phyloP scores from a whole-genome alignment of 148 eudicot species.

The Cornus suecica region DNA sequence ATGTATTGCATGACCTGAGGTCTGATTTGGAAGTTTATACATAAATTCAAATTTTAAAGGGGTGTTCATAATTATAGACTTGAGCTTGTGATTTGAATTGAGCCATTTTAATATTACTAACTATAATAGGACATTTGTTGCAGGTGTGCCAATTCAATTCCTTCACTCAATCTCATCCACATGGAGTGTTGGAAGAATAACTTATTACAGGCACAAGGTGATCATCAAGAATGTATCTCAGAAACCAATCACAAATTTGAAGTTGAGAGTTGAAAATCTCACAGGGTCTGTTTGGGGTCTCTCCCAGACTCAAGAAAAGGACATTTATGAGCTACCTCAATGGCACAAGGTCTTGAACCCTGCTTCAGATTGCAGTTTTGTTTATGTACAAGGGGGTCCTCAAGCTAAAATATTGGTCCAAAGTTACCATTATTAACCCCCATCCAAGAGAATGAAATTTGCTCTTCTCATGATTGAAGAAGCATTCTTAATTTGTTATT shows the following conservation, averaged over 20 bases:
- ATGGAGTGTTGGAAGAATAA: conserved; percentile 47
- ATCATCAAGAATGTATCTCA: conserved; percentile 56
- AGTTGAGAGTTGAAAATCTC: conserved; percentile 60
- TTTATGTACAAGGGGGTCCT: conserved; percentile 85
- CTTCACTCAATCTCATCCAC: conserved; percentile 59
- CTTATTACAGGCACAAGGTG: conserved; percentile 65
- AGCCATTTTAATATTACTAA: too few relatives aligned
- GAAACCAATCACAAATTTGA: conserved; percentile 52
- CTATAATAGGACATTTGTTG: neutral
- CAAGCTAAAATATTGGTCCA: conserved; percentile 64
- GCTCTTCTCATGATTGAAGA: too few relatives aligned
- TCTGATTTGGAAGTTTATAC: too few relatives aligned
- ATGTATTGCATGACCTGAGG: too few relatives aligned
- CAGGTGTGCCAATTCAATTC: conserved; percentile 54
- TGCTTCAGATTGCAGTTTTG: conserved; percentile 53
- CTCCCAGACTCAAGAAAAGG: conserved; percentile 37
- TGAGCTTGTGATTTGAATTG: too few relatives aligned
- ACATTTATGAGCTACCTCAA: conserved; percentile 44
- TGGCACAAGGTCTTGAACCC: conserved; percentile 45
- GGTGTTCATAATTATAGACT: too few relatives aligned
- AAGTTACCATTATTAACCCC: conserved; percentile 54
- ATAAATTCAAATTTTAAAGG: too few relatives aligned
- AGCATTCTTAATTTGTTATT: too few relatives aligned
- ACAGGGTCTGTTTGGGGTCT: conserved; percentile 69
- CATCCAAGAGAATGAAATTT: neutral